Evolutionary conservation across 768 basidiomycete genomes (phyloP).

Genomic region (Collybiopsis luxurians): DNA sequence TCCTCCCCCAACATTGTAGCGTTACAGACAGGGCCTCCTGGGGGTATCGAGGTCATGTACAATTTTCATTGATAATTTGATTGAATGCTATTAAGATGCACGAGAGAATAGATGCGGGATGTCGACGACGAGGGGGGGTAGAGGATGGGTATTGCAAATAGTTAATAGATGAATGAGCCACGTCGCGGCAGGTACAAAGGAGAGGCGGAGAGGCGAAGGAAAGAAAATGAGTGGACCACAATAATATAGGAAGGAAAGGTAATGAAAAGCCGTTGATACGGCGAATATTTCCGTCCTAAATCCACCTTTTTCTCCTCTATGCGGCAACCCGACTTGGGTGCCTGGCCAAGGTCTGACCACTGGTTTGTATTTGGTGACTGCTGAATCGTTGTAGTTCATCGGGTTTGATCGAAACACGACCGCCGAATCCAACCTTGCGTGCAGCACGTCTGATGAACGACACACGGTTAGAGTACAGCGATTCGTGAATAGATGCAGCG

Average conservation of each 20-base stretch:
- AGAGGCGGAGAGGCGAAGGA: not conserved
- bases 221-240: not conserved
- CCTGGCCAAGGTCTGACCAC: conserved; percentile 75
- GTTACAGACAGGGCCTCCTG: not conserved
- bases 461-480: conserved; percentile 93
- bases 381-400: conserved; percentile 86
- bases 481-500: conserved; percentile 86
- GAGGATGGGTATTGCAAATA: conserved; percentile 6
- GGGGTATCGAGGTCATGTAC: conserved; percentile 7
- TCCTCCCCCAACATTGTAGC: not conserved
- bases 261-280: conserved; percentile 1
- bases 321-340: conserved; percentile 61
- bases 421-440: conserved; percentile 86
- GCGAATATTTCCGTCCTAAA: conserved; percentile 3
- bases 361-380: conserved; percentile 77
- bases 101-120: conserved; percentile 3
- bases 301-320: conserved; percentile 10
- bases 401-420: conserved; percentile 75
- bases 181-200: not conserved
- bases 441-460: conserved; percentile 88
- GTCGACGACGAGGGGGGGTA: conserved; percentile 4
- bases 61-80: conserved; percentile 2
- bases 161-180: not conserved
- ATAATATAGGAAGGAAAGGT: not conserved
- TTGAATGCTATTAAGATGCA: conserved; percentile 6